Conservation (phyloP, 2,329 filamentous ascomycete species). For the Sporothrix sp. region DNA sequence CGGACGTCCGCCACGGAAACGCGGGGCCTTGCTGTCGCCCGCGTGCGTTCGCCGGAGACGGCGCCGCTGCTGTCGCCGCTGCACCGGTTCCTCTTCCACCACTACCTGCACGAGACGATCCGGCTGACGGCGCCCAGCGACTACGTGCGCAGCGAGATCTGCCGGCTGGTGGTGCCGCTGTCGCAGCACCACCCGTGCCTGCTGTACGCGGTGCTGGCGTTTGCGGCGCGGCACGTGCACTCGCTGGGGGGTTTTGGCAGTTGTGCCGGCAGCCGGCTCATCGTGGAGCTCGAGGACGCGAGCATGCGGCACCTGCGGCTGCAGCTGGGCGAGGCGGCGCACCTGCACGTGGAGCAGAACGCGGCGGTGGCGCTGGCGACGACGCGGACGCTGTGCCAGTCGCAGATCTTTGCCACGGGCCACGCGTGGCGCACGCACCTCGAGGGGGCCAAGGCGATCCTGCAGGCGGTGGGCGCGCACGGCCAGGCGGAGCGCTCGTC, state of each 20-base stretch:
- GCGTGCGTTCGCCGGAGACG: no score
- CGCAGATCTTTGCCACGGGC: conserved; percentile 8
- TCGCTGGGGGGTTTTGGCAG: not conserved
- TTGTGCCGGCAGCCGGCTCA: not conserved
- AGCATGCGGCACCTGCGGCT: conserved; percentile 11
- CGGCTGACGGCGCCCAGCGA: conserved; percentile 13
- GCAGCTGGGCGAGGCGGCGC: not conserved
- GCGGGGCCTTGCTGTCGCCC: no score
- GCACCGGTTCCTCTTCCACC: conserved; percentile 12
- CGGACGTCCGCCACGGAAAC: no score
- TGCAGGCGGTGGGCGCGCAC: not conserved
- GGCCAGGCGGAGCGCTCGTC: not conserved
- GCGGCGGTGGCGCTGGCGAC: conserved; percentile 9
- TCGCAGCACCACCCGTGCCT: conserved; percentile 10
- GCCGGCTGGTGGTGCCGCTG: conserved; percentile 12
- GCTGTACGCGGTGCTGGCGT: conserved; percentile 10
- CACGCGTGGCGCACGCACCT: conserved; percentile 13
- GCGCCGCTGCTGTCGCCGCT: no score
- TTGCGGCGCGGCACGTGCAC: conserved; percentile 9
- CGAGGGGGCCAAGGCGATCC: conserved; percentile 9
- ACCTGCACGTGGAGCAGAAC: not conserved
- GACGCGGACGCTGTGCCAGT: conserved; percentile 13
- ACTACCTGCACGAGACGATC: conserved; percentile 15
- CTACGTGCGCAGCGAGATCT: conserved; percentile 13
- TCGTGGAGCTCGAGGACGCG: conserved; percentile 5